These are phyloP conservation scores for Vitis hybrid DNA, from an alignment of 177 flowering plant genomes.

Conservation along the genomic window DNA sequence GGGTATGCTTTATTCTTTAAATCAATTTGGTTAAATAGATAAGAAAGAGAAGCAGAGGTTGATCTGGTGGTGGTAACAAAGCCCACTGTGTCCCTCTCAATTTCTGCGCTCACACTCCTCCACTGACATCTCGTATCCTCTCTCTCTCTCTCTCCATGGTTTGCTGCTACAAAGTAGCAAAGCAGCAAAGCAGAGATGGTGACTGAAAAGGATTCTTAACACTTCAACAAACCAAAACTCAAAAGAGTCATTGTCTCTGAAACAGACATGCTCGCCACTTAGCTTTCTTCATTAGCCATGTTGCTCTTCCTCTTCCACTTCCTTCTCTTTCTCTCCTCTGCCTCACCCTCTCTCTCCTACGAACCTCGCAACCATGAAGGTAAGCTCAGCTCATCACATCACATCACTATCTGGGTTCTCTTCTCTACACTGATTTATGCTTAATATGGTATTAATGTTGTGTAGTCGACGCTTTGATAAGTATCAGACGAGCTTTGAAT, in stretches of 20 bases:
- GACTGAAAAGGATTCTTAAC: too few species aligned
- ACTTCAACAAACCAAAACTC: too few species aligned
- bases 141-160: slow-evolving; percentile 2
- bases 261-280: too few species aligned
- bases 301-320: slow-evolving; percentile 14
- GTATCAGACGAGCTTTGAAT: slow-evolving; percentile 44
- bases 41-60: neutral
- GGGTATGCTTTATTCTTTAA: too few species aligned
- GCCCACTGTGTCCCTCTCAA: slow-evolving; percentile 39
- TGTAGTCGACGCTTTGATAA: slow-evolving; percentile 75
- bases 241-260: too few species aligned
- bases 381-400: slow-evolving; percentile 3
- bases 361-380: slow-evolving; percentile 80
- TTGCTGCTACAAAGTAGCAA: too few species aligned
- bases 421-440: neutral
- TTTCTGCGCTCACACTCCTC: slow-evolving; percentile 34
- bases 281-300: slow-evolving; percentile 9
- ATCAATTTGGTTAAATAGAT: neutral
- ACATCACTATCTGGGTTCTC: neutral
- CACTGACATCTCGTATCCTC: slow-evolving; percentile 37
- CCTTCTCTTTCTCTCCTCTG: slow-evolving; percentile 25
- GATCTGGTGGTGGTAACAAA: neutral
- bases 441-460: neutral
- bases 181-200: too few species aligned
- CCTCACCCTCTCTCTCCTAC: slow-evolving; percentile 33